Evolutionary conservation across 2,329 filamentous ascomycete species (phyloP).

Genomic region (Diaporthe amygdali): DNA sequence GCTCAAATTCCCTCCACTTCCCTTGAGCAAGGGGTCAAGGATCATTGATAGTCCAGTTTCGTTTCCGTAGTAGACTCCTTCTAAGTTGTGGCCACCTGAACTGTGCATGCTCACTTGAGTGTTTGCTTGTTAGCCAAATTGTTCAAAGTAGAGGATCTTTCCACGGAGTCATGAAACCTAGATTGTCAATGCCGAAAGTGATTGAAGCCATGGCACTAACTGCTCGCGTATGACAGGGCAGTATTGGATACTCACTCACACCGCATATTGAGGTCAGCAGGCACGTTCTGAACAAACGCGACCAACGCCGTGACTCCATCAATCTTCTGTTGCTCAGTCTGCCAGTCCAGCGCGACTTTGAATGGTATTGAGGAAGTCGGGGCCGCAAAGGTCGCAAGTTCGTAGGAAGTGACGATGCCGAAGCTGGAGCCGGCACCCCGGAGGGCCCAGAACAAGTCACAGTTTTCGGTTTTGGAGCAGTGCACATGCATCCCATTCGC

Average conservation of each 20-base stretch:
- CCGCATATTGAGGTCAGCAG: slow-evolving; percentile 47
- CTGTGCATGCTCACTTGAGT: slow-evolving; percentile 40
- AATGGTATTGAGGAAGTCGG: slow-evolving; percentile 40
- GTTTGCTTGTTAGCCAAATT: background rate
- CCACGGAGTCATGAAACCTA: background rate
- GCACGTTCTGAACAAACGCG: slow-evolving; percentile 39
- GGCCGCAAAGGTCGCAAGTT: slow-evolving; percentile 44
- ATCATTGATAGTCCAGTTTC: slow-evolving; percentile 16
- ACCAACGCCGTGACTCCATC: slow-evolving; percentile 36
- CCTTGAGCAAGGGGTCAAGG: background rate
- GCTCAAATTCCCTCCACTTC: slow-evolving; percentile 6
- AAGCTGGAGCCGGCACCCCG: slow-evolving; percentile 46
- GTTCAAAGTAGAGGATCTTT: background rate
- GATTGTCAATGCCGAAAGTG: too few relatives aligned
- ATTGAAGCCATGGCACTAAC: background rate
- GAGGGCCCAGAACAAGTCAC: slow-evolving; percentile 49
- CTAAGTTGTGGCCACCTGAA: slow-evolving; percentile 40
- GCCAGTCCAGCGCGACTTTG: slow-evolving; percentile 34
- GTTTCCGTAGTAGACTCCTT: slow-evolving; percentile 35
- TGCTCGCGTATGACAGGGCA: slow-evolving; percentile 32
- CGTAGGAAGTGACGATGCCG: slow-evolving; percentile 45
- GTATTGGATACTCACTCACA: slow-evolving; percentile 39
- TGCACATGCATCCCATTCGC: slow-evolving; percentile 41
- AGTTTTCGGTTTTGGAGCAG: slow-evolving; percentile 39
- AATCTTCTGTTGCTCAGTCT: slow-evolving; percentile 31